Percentiles rank a stretch among this genome's conserved stretches.
Conservation (phyloP, 2,329 filamentous ascomycete genomes). For the Ceratocystis colombiana region DNA sequence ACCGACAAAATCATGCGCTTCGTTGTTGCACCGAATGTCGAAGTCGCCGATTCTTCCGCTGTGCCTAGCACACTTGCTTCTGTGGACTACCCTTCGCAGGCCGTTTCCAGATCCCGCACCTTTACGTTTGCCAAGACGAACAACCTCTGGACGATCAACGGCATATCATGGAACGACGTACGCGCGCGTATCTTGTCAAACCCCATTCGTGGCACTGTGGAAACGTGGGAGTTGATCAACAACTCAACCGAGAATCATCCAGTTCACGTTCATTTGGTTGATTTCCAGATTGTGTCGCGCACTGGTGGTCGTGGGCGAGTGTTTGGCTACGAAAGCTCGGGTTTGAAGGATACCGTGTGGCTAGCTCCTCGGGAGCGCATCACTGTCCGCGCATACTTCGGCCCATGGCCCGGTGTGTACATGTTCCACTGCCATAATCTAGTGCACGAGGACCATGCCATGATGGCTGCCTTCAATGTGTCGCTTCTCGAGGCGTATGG, state of each 20-base stretch:
- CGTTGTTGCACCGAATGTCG: slow-evolving; percentile 35
- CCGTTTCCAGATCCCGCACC: slow-evolving; percentile 35
- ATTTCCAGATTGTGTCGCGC: slow-evolving; percentile 45
- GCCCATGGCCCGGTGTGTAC: slow-evolving; percentile 44
- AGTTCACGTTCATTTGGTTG: slow-evolving; percentile 49
- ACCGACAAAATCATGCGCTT: slow-evolving; percentile 46
- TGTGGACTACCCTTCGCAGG: slow-evolving; percentile 34
- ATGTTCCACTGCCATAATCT: slow-evolving; percentile 43
- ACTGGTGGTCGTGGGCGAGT: slow-evolving; percentile 37
- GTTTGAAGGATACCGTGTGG: slow-evolving; percentile 50
- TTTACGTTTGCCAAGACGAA: slow-evolving; percentile 40
- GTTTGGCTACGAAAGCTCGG: slow-evolving; percentile 43
- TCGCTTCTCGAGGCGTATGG: slow-evolving; percentile 34
- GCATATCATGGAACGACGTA: slow-evolving; percentile 39
- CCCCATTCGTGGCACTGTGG: slow-evolving; percentile 38
- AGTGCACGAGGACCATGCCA: slow-evolving; percentile 39
- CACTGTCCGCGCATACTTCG: slow-evolving; percentile 42
- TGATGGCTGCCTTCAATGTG: slow-evolving; percentile 41
- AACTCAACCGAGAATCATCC: slow-evolving; percentile 43
- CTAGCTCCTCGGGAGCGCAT: slow-evolving; percentile 43
- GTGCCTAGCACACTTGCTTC: slow-evolving; percentile 33
- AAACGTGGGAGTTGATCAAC: slow-evolving; percentile 44
- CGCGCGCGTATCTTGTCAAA: slow-evolving; percentile 41
- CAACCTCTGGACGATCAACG: slow-evolving; percentile 44
- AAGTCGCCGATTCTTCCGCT: slow-evolving; percentile 33